A percentile compares a stretch with the other conserved stretches of the same genome.
Evolutionary conservation across 1,139 yeast genomes (phyloP).

Genomic region (Hemisphaericaspora subhashii): DNA sequence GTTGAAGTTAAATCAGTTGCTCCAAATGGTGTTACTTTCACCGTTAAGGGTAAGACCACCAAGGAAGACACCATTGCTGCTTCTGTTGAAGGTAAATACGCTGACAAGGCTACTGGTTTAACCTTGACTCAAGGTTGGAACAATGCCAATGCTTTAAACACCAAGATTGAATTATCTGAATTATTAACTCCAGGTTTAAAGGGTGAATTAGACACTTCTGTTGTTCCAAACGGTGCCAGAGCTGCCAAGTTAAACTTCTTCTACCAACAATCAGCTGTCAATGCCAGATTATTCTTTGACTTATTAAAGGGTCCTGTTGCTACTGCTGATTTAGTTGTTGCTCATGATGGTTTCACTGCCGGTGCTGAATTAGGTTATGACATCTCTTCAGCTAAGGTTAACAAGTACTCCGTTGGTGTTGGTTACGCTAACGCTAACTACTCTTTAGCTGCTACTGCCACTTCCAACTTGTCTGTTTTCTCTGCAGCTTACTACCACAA

Average conservation of each 20-base stretch:
- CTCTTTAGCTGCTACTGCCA: constrained; percentile 85
- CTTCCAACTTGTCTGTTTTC: constrained; percentile 86
- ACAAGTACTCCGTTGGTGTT: constrained; percentile 91
- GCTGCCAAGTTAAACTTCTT: constrained; percentile 88
- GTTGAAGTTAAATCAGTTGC: constrained; percentile 91
- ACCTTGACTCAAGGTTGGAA: constrained; percentile 98
- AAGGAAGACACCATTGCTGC: constrained; percentile 85
- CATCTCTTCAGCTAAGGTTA: constrained; percentile 86
- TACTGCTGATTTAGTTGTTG: constrained; percentile 91
- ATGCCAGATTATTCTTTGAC: constrained; percentile 94
- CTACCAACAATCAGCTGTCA: constrained; percentile 91
- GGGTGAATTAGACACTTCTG: constrained; percentile 86
- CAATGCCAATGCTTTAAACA: constrained; percentile 87
- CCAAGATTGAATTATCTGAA: constrained; percentile 91
- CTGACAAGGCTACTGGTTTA: constrained; percentile 91
- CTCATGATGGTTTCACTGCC: constrained; percentile 94
- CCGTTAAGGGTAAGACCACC: constrained; percentile 90
- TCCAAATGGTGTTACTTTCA: constrained; percentile 94
- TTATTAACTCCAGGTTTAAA: constrained; percentile 94
- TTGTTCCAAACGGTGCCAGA: constrained; percentile 85
- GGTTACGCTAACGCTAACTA: constrained; percentile 91
- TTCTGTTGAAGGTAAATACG: constrained; percentile 86
- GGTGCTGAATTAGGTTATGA: constrained; percentile 98
- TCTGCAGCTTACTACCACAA: constrained; percentile 97
- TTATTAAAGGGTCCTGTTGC: constrained; percentile 93